Evolutionary conservation across 192 early-diverging fungal genomes (phyloP).

Genomic region (Rhizoclosmatium sp.): DNA sequence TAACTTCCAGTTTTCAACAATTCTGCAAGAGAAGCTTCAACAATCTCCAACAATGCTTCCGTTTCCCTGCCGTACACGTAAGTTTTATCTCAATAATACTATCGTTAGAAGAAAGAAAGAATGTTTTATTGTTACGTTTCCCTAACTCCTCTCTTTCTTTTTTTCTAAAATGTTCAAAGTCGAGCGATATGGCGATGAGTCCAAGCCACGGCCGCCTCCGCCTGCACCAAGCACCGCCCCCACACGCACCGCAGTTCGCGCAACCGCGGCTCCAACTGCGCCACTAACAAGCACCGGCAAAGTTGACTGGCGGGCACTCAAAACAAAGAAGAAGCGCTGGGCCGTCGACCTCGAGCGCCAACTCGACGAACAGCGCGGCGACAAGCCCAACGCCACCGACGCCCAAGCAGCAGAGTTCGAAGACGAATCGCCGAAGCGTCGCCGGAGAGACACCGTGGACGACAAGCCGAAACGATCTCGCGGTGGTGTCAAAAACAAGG

Average conservation of each 20-base stretch:
- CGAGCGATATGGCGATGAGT: slow-evolving; percentile 16
- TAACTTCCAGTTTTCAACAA: neutral
- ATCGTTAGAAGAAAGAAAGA: neutral
- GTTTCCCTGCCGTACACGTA: neutral
- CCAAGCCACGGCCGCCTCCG: neutral
- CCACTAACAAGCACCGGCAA: neutral
- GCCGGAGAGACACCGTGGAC: neutral
- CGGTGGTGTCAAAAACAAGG: slow-evolving; percentile 37
- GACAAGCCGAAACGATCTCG: slow-evolving; percentile 38
- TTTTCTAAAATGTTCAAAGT: slow-evolving; percentile 10
- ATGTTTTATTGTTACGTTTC: neutral
- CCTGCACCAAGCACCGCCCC: neutral
- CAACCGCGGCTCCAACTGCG: neutral
- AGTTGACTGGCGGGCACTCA: slow-evolving; percentile 26
- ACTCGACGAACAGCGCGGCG: slow-evolving; percentile 10
- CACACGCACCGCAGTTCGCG: neutral
- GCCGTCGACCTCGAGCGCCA: slow-evolving; percentile 30
- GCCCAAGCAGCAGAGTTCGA: no score
- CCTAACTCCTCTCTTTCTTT: slow-evolving; percentile 14
- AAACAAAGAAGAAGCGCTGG: slow-evolving; percentile 28
- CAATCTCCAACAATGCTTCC: neutral
- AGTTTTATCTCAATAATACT: neutral
- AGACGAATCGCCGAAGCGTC: neutral
- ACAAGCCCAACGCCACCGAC: neutral
- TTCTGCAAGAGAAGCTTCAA: neutral